Evolutionary conservation across 169 alveolate genomes (phyloP).

Genomic region (Cryptosporidium muris): DNA sequence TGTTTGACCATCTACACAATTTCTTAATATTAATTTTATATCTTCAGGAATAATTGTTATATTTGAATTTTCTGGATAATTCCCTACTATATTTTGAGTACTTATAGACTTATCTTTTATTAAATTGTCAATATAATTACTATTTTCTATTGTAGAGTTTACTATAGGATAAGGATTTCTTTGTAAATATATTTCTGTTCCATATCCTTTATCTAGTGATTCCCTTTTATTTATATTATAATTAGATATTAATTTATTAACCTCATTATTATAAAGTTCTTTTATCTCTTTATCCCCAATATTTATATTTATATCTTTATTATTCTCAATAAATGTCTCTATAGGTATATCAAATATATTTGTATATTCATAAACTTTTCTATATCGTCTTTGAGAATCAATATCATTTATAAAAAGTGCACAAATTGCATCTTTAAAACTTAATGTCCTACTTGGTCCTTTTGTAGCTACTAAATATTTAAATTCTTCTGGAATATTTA

Average conservation of each 20-base stretch:
- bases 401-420: constrained; percentile 60
- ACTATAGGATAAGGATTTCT: not conserved
- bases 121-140: constrained; percentile 24
- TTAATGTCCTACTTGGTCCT: constrained; percentile 64
- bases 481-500: constrained; percentile 52
- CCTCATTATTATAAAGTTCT: constrained; percentile 19
- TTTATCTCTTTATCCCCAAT: constrained; percentile 1
- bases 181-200: not conserved
- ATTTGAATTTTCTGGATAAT: not conserved
- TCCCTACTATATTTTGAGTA: not conserved
- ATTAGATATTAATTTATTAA: constrained; percentile 8
- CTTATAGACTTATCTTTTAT: constrained; percentile 15
- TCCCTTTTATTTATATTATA: constrained; percentile 16
- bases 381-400: constrained; percentile 56
- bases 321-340: constrained; percentile 13
- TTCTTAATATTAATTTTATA: constrained; percentile 32
- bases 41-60: constrained; percentile 42
- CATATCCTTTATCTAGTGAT: not conserved
- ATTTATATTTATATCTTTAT: constrained; percentile 24
- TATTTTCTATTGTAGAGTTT: not conserved
- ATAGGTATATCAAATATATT: constrained; percentile 25
- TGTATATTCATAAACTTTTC: constrained; percentile 1
- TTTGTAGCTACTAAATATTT: constrained; percentile 35
- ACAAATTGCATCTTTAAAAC: constrained; percentile 57
- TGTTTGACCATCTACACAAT: constrained; percentile 55